phyloP scores from a whole-genome alignment of 306 rosid species.

The Styphnolobium japonicum region DNA sequence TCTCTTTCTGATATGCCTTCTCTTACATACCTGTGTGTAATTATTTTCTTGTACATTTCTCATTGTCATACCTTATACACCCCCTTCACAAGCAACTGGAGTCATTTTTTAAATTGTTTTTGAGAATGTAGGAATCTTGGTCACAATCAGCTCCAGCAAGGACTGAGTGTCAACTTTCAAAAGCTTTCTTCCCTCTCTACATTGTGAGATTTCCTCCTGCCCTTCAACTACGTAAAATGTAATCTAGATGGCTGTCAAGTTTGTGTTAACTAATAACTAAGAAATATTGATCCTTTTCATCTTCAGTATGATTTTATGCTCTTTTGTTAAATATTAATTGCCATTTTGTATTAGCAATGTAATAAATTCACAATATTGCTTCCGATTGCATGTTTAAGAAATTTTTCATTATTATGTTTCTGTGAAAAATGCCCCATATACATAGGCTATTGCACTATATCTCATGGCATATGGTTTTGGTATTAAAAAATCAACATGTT shows the following conservation, averaged over 20 bases:
- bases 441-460: neutral
- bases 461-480: neutral
- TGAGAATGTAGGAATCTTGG: constrained; percentile 65
- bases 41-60: constrained; percentile 21
- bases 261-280: constrained; percentile 14
- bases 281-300: neutral
- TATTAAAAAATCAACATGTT: neutral
- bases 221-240: constrained; percentile 16
- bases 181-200: constrained; percentile 73
- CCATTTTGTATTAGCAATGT: neutral
- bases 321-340: neutral
- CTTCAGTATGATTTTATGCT: neutral
- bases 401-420: neutral
- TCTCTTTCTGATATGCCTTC: constrained; percentile 52
- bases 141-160: constrained; percentile 80
- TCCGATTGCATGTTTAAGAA: constrained; percentile 3
- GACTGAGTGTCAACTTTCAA: constrained; percentile 45
- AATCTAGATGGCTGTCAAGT: constrained; percentile 14
- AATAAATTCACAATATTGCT: neutral
- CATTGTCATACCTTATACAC: constrained; percentile 8
- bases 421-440: neutral
- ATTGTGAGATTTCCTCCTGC: constrained; percentile 62
- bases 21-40: constrained; percentile 75
- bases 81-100: constrained; percentile 16
- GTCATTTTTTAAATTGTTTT: constrained; percentile 18